Evolutionary conservation across 176 grass and related monocot species (phyloP), one percentile per base, ranked within the genome.

Genomic region (Musa schizocarpa): DNA sequence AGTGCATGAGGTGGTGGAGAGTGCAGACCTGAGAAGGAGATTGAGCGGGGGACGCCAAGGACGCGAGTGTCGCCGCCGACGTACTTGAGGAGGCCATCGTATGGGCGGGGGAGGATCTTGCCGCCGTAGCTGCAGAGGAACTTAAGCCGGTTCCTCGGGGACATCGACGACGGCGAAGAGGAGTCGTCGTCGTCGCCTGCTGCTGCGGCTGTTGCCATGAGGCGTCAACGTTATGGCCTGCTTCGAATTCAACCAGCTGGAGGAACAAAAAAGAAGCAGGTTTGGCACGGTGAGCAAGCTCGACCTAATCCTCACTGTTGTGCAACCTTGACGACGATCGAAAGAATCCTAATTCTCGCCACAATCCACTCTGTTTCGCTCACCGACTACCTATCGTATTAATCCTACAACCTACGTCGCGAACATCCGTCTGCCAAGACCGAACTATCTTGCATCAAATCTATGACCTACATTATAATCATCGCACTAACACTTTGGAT

Each of bases 61-160:
- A 99, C 86, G 63, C 96, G 90, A 65, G 91, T 99, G 80, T 95
- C 88, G 17, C 96, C 96, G 75, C 91, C 91, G 59, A 91, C 77
- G 77, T 92, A 99, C 72, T 94, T 93, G 67, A 99, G 86, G 27
- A n/a, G 76, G 67, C 96, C 88, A 14, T 99, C 91, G 12, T 73
- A 84, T 9, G 81, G 86, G 7, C 88, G 88, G 23, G 86, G 96
- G 24, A 88, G 49, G 81, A 99, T 99, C 80, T 82, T 89, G 76
- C 96, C 96, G 63, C 88, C 95, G 68, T 85, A 98, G 77, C 95
- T 89, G 86, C 95, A 98, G 34, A 93, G 91, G 27, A 98, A 71
- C 88, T 93, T 98, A 68, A 93, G 70, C 4, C 90, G 90, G 27
- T 76, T 76, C 55, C 63, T 76, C 17, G 55, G 56, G 52, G 53